These are phyloP conservation scores for Phytophthora vignae DNA, from an alignment of 352 stramenopile genomes.

Conservation along the genomic window DNA sequence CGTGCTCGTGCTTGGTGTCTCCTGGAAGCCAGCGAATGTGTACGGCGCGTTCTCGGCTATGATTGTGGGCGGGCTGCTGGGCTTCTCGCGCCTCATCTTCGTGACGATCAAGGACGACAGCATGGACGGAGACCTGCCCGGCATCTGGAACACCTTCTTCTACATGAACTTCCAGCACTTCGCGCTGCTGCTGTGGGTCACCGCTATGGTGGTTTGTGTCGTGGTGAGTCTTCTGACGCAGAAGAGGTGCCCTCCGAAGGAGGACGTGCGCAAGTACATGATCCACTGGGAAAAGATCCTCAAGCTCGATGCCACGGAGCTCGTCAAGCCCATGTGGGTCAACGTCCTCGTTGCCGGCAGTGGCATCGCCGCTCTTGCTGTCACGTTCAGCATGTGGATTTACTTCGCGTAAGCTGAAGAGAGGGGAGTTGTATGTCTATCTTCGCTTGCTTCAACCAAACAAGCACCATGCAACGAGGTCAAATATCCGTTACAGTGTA, in stretches of 20 bases:
- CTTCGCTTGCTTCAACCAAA: slow-evolving; percentile 17
- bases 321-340: slow-evolving; percentile 57
- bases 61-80: slow-evolving; percentile 55
- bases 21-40: slow-evolving; percentile 60
- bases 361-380: slow-evolving; percentile 47
- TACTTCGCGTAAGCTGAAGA: slow-evolving; percentile 47
- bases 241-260: slow-evolving; percentile 41
- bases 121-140: slow-evolving; percentile 50
- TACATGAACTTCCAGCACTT: slow-evolving; percentile 84
- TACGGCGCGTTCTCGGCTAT: slow-evolving; percentile 60
- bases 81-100: slow-evolving; percentile 62
- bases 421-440: slow-evolving; percentile 19
- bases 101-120: slow-evolving; percentile 59
- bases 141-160: slow-evolving; percentile 60
- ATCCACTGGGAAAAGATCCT: slow-evolving; percentile 58
- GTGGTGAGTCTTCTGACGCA: slow-evolving; percentile 58
- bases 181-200: slow-evolving; percentile 63
- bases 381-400: slow-evolving; percentile 67
- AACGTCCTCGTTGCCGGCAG: slow-evolving; percentile 53
- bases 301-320: slow-evolving; percentile 60
- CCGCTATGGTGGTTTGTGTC: slow-evolving; percentile 55
- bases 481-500: slow-evolving; percentile 20
- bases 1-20: slow-evolving; percentile 62
- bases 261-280: slow-evolving; percentile 62
- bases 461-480: slow-evolving; percentile 29